A percentile compares a stretch with the other conserved stretches of the same genome.
Conservation (phyloP, 305 asterid genomes). For the Fraxinus sp. region DNA sequence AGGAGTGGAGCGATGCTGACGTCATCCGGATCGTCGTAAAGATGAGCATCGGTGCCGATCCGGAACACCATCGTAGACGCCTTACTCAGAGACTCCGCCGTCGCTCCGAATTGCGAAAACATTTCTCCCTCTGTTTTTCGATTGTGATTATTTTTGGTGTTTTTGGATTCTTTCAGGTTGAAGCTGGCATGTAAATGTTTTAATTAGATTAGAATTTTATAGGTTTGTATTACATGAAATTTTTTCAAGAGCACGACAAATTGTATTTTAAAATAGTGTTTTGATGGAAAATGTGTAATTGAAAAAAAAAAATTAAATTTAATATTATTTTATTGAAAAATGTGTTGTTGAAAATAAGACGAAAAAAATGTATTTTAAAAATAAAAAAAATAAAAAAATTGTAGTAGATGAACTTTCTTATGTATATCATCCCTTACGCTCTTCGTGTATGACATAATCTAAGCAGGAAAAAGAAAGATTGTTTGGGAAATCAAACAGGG, state of each 20-base stretch:
- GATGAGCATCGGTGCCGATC: constrained; percentile 96
- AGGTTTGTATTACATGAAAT: not conserved
- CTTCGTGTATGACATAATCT: no score
- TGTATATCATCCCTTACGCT: not conserved
- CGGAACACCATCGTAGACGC: constrained; percentile 88
- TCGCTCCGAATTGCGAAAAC: constrained; percentile 66
- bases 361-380: no score
- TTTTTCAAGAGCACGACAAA: not conserved
- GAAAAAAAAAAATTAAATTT: no score
- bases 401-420: not conserved
- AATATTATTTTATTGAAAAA: no score
- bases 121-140: constrained; percentile 18
- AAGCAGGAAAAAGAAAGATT: no score
- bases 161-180: not conserved
- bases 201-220: not conserved
- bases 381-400: no score
- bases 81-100: constrained; percentile 87
- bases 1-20: constrained; percentile 83
- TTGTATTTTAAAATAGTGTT: no score
- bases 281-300: not conserved
- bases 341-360: no score
- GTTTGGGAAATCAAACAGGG: no score
- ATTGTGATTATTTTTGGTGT: not conserved
- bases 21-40: constrained; percentile 95
- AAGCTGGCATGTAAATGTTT: not conserved